Base-by-base conservation (phyloP, 2,329 filamentous ascomycete genomes). In the Magnaporthales sp. region DNA sequence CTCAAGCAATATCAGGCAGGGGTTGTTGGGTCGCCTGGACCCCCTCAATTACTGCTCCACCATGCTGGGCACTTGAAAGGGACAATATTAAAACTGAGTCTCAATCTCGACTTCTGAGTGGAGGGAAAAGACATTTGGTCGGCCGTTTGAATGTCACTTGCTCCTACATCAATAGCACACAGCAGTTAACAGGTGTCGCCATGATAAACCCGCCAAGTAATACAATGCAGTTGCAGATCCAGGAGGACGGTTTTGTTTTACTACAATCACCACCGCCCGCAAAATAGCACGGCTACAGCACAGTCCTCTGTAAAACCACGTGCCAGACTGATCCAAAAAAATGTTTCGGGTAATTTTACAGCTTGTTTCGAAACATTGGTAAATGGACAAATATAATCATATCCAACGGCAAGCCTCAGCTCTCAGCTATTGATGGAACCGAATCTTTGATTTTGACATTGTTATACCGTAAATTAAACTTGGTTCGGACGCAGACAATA, bases 81-180 rank as follows among this genome's bases (percentile, higher is more conserved):
- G 56, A 27, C 29, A 27, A 15, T 60, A 60, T 24, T 60, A 58
- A 22, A n/a, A 22, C n/a, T n/a, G 24, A 58, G 56, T 6, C 26
- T 27, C 56, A 60, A 60, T 60, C 56, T 60, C 56, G 56, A 60
- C 56, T 27, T 60, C 56, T 27, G 22, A 60, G 56, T 60, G 56
- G 56, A 60, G 56, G 56, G 56, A 60, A 60, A 60, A 60, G 56
- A 60, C 38, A 27, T 24, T 27, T 60, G 56, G 56, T 29, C 26
- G 56, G 56, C 56, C 56, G 56, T 27, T 60, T 24, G 38, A 46
- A 46, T 46, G 38, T 26, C 24, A 26, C 8, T 58, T 58, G 22
- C 4, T 58, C 54, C 24, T 60, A 27, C n/a, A 9, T 15, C 29
- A 58, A 58, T 60, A 60, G 10, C 56, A 60, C 24, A 9, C 56